phyloP scores from a whole-genome alignment of 306 rosid species.

The Fagus crenata region DNA sequence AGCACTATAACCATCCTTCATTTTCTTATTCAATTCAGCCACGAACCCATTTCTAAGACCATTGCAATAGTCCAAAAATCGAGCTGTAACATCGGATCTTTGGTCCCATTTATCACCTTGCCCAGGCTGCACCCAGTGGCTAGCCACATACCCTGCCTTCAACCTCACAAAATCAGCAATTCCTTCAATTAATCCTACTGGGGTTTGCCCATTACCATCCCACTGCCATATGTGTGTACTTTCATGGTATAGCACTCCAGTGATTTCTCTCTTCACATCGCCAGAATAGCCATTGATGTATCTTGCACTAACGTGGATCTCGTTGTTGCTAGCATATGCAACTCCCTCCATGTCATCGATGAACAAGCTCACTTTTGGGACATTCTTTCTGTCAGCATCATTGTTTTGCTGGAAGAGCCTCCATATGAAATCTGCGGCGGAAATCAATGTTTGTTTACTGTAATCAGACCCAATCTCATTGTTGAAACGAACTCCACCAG shows the following conservation, averaged over 20 bases:
- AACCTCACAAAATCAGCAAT: constrained; percentile 50
- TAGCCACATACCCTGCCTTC: constrained; percentile 31
- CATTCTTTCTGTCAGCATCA: constrained; percentile 19
- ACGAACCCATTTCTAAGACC: constrained; percentile 43
- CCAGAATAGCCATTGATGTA: constrained; percentile 22
- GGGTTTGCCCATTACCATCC: constrained; percentile 35
- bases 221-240: constrained; percentile 43
- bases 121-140: constrained; percentile 27
- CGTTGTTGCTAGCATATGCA: constrained; percentile 23
- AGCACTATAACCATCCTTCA: constrained; percentile 37
- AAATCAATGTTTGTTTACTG: constrained; percentile 27
- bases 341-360: constrained; percentile 34
- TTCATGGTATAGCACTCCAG: constrained; percentile 45
- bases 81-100: constrained; percentile 45
- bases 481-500: constrained; percentile 27
- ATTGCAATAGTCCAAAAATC: constrained; percentile 43
- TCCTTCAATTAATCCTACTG: constrained; percentile 41
- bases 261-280: constrained; percentile 36
- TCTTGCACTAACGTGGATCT: constrained; percentile 32
- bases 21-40: constrained; percentile 43
- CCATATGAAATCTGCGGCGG: constrained; percentile 35
- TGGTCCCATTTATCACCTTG: constrained; percentile 20
- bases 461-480: constrained; percentile 34
- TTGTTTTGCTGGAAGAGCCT: constrained; percentile 24
- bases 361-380: constrained; percentile 25